A percentile compares a stretch with the other conserved stretches of the same genome.
phyloP scores from a whole-genome alignment of 2,329 filamentous ascomycete species.

The Aspergillus caelatus region DNA sequence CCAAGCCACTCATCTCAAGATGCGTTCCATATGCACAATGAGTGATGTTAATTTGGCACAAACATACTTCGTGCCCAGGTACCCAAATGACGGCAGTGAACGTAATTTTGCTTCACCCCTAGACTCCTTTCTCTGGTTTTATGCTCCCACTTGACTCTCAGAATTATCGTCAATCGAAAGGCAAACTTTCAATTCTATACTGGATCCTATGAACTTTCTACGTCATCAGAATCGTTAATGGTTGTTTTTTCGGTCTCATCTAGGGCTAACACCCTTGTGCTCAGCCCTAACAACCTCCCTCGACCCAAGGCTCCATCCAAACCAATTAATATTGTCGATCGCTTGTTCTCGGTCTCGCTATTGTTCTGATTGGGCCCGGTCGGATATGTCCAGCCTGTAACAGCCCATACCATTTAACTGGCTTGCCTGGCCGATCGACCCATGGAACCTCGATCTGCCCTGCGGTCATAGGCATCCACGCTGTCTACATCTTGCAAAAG shows the following conservation, averaged over 20 bases:
- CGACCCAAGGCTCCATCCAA: neutral
- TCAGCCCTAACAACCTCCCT: neutral
- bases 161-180: too few relatives aligned
- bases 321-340: neutral
- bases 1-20: too few relatives aligned
- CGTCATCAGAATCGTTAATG: neutral
- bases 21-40: too few relatives aligned
- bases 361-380: conserved; percentile 24
- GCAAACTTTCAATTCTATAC: too few relatives aligned
- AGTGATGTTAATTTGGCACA: too few relatives aligned
- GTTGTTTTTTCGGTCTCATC: neutral
- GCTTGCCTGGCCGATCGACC: neutral
- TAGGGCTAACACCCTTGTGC: neutral
- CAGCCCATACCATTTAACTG: neutral
- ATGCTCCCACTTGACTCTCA: neutral
- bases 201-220: neutral
- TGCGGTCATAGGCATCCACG: neutral
- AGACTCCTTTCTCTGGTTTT: neutral
- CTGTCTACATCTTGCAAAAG: too few relatives aligned
- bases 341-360: neutral
- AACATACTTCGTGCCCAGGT: too few relatives aligned
- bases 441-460: neutral
- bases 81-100: neutral
- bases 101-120: neutral
- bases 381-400: neutral